phyloP scores from a whole-genome alignment of 148 eudicot genomes.

The Diospyros lotus region DNA sequence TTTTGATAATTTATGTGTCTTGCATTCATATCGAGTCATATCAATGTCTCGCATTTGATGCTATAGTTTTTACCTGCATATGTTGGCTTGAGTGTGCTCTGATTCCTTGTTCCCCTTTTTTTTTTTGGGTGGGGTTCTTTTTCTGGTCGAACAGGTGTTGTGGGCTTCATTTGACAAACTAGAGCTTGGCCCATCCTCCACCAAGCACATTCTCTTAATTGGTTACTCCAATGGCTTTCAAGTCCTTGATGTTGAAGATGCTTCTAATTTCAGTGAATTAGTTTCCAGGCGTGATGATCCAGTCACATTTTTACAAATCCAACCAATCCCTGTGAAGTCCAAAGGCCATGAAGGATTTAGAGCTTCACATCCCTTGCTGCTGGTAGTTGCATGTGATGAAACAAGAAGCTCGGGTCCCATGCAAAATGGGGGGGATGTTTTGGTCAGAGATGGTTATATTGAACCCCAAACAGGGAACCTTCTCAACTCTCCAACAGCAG shows the following conservation, averaged over 20 bases:
- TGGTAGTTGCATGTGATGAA: slow-evolving; percentile 90
- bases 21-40: no score
- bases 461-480: slow-evolving; percentile 51
- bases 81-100: background rate
- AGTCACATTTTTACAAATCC: slow-evolving; percentile 88
- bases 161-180: slow-evolving; percentile 95
- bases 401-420: slow-evolving; percentile 42
- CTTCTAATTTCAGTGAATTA: slow-evolving; percentile 71
- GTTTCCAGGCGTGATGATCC: slow-evolving; percentile 91
- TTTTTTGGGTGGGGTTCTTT: background rate
- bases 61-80: background rate
- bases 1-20: no score
- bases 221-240: slow-evolving; percentile 94
- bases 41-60: background rate
- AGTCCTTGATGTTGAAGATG: slow-evolving; percentile 92
- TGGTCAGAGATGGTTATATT: slow-evolving; percentile 37
- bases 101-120: no score
- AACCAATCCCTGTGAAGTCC: slow-evolving; percentile 57
- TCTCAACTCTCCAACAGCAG: slow-evolving; percentile 66
- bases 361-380: slow-evolving; percentile 70
- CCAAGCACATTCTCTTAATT: slow-evolving; percentile 71
- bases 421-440: slow-evolving; percentile 54
- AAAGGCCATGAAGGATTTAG: slow-evolving; percentile 56
- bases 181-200: slow-evolving; percentile 56
- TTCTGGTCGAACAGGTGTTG: slow-evolving; percentile 55